These are phyloP conservation scores for Hippophae gyantsensis DNA, from an alignment of 306 rosid genomes.

Conservation along the genomic window DNA sequence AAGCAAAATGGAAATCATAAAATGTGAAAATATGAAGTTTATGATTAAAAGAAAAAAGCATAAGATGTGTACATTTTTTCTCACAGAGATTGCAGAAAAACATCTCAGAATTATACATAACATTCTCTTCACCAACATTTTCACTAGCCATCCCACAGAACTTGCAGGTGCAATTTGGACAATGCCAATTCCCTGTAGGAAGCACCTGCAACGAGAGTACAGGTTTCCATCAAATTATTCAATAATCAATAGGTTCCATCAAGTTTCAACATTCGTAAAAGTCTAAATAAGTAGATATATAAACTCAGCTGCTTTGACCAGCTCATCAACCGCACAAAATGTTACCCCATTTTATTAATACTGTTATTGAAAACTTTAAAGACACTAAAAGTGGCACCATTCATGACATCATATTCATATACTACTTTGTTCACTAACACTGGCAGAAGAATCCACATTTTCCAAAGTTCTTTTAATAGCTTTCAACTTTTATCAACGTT, in stretches of 20 bases:
- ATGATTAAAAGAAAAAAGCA: not conserved
- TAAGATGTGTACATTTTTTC: slow-evolving; percentile 59
- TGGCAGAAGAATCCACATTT: not conserved
- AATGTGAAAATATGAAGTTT: not conserved
- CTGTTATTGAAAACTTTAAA: no score
- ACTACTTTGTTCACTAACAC: no score
- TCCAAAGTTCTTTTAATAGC: not conserved
- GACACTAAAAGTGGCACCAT: not conserved
- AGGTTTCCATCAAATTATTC: no score
- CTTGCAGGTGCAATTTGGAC: slow-evolving; percentile 90
- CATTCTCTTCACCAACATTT: slow-evolving; percentile 30
- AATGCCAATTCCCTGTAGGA: slow-evolving; percentile 92
- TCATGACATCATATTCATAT: not conserved
- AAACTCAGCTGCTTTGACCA: not conserved
- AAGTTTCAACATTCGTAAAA: not conserved
- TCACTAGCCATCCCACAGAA: slow-evolving; percentile 55
- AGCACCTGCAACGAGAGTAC: slow-evolving; percentile 51
- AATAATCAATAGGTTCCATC: not conserved
- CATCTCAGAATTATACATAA: slow-evolving; percentile 22
- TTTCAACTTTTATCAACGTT: not conserved
- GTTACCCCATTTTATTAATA: no score
- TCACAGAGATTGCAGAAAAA: slow-evolving; percentile 64
- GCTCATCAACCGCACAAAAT: slow-evolving; percentile 8
- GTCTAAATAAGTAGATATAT: not conserved
- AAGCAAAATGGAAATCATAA: slow-evolving; percentile 7